Evolutionary conservation across 176 grass and related monocot species (phyloP), one percentile per base, ranked within the genome.

Genomic region (Oryza nivara): DNA sequence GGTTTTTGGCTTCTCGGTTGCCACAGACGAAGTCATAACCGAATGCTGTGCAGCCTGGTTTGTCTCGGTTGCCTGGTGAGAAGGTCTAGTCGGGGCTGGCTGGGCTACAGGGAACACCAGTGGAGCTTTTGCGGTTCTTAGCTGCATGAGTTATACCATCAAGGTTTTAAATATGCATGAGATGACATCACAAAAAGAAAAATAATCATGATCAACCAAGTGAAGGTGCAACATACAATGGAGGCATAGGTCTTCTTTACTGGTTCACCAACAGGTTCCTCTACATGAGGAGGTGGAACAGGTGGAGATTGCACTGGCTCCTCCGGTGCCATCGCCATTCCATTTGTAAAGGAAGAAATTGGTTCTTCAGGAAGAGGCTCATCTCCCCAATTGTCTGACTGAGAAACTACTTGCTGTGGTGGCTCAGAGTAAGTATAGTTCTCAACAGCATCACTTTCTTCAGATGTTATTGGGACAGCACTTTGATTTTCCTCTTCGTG

Each of bases 201-300:
- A 32, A 32, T 32, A 32, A 32, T 32, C 30, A 32, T 32, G 30
- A 32, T 32, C 30, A 32, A 32, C 30, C 30, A 32, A 32, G 30
- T 12, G 68, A 70, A 67, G 76, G 34, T 68, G 80, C 9, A 14
- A 66, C 89, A 79, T 96, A 99, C 96, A 72, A 96, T 93, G 81
- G 96, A 95, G 74, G 96, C 96, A 68, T 98, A 98, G n/a, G 92
- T 95, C 49, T 95, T 92, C 88, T 93, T 98, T 74, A 92, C 65
- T 40, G 89, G 91, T 58, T 93, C 96, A 34, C 73, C 87, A 71
- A 85, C 77, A 88, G 91, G 89, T 70, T 98, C 93, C 11, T 90
- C 89, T 41, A 83, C 51, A 7, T 81, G 89, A 36, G 84, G 84
- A n/a, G 60, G 36, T 19, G 68, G 90, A 49, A 83, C 90, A 77